phyloP scores from a whole-genome alignment of 257 asterid species.

The Fraxinus americana region DNA sequence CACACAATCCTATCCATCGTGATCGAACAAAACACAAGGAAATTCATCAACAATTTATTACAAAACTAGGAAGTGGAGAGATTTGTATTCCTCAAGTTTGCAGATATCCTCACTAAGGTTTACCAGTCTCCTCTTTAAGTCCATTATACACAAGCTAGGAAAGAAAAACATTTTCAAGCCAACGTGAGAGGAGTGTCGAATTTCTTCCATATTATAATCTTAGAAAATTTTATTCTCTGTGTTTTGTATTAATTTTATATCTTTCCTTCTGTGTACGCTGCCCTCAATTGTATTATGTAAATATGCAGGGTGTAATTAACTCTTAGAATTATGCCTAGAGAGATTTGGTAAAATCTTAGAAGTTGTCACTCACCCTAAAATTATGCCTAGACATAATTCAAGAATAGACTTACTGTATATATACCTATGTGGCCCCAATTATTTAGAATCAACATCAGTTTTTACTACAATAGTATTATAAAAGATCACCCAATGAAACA shows the following conservation, averaged over 20 bases:
- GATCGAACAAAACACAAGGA: background rate
- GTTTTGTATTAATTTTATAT: background rate
- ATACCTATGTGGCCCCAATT: background rate
- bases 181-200: background rate
- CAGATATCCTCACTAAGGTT: too few species aligned
- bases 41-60: background rate
- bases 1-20: background rate
- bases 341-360: background rate
- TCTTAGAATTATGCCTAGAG: background rate
- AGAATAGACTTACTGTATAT: too few species aligned
- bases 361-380: background rate
- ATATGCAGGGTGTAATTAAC: background rate
- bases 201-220: background rate
- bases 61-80: background rate
- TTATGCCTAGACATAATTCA: background rate
- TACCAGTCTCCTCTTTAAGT: background rate
- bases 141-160: background rate
- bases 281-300: background rate
- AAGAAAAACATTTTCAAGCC: background rate
- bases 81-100: background rate
- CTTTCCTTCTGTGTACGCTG: background rate
- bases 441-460: background rate
- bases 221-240: background rate
- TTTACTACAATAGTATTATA: background rate
- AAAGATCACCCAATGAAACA: background rate